Percentiles rank a stretch among this genome's conserved stretches.
These are phyloP conservation scores for Selaginella tamariscina DNA, from an alignment of 75 land plant species.

Conservation along the genomic window DNA sequence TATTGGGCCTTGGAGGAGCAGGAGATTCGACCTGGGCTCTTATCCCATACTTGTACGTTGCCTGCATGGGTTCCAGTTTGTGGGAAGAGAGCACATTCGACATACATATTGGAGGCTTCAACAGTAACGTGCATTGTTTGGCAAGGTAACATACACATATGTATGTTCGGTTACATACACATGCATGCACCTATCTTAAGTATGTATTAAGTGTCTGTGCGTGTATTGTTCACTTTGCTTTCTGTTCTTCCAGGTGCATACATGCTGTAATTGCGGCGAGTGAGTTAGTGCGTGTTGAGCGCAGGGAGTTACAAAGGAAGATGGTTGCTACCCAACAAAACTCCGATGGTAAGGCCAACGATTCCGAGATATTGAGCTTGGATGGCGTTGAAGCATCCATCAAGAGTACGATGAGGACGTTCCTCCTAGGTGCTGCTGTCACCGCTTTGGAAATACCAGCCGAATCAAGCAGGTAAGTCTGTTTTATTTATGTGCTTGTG, in stretches of 20 bases:
- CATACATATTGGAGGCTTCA: slow-evolving; percentile 82
- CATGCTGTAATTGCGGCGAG: slow-evolving; percentile 78
- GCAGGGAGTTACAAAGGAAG: slow-evolving; percentile 52
- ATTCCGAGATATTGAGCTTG: slow-evolving; percentile 16
- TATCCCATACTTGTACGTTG: slow-evolving; percentile 68
- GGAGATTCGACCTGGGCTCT: slow-evolving; percentile 75
- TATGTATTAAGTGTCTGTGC: no score
- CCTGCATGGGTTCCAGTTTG: slow-evolving; percentile 74
- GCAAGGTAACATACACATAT: slow-evolving; percentile 56
- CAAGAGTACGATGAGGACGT: slow-evolving; percentile 72
- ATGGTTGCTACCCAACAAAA: slow-evolving; percentile 24
- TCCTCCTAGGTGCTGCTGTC: slow-evolving; percentile 54
- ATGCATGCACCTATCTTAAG: no score
- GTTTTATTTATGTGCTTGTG: neutral
- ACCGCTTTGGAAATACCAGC: slow-evolving; percentile 70
- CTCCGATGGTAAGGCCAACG: slow-evolving; percentile 21
- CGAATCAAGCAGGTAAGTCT: slow-evolving; percentile 61
- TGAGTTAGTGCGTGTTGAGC: slow-evolving; percentile 62
- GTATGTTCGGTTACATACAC: no score
- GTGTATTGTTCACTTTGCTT: neutral
- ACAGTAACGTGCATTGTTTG: slow-evolving; percentile 82
- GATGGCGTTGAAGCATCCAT: slow-evolving; percentile 51
- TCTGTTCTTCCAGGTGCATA: slow-evolving; percentile 54
- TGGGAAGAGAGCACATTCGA: slow-evolving; percentile 66
- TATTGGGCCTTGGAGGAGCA: slow-evolving; percentile 53